phyloP scores from a whole-genome alignment of 176 grass and related monocot species.

The Triticum dicoccoides region DNA sequence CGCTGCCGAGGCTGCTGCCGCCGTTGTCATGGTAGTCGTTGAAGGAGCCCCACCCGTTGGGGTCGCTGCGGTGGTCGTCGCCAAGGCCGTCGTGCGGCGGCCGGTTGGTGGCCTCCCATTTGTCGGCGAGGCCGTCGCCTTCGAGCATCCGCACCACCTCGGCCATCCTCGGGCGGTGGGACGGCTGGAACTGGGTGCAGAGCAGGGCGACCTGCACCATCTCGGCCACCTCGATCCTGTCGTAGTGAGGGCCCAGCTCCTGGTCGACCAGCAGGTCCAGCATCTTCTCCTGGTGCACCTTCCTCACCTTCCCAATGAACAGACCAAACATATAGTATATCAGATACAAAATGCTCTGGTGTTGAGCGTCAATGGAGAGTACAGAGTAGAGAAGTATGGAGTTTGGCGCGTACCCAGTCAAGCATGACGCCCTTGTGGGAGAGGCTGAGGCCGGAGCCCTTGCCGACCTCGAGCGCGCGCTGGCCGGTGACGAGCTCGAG shows the following conservation, averaged over 20 bases:
- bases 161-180: conserved; percentile 71
- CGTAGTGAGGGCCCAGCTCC: conserved; percentile 53
- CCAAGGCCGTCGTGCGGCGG: not conserved
- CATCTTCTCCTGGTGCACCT: conserved; percentile 73
- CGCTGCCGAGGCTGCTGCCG: conserved; percentile 54
- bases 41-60: conserved; percentile 47
- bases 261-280: conserved; percentile 55
- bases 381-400: no score
- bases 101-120: conserved; percentile 65
- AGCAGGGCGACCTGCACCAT: conserved; percentile 68
- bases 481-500: conserved; percentile 73
- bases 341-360: no score
- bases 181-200: conserved; percentile 72
- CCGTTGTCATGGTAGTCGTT: conserved; percentile 54
- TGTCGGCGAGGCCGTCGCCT: conserved; percentile 73
- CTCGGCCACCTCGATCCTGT: conserved; percentile 72
- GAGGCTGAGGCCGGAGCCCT: conserved; percentile 20
- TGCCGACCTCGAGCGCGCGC: conserved; percentile 60
- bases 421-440: conserved; percentile 55
- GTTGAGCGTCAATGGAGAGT: no score
- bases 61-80: conserved; percentile 39
- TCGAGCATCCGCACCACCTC: conserved; percentile 82
- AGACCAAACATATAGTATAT: not conserved
- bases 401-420: conserved; percentile 36
- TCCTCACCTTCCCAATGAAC: conserved; percentile 47